phyloP scores from a whole-genome alignment of 2,329 filamentous ascomycete species.

The Hypomyces perniciosus region DNA sequence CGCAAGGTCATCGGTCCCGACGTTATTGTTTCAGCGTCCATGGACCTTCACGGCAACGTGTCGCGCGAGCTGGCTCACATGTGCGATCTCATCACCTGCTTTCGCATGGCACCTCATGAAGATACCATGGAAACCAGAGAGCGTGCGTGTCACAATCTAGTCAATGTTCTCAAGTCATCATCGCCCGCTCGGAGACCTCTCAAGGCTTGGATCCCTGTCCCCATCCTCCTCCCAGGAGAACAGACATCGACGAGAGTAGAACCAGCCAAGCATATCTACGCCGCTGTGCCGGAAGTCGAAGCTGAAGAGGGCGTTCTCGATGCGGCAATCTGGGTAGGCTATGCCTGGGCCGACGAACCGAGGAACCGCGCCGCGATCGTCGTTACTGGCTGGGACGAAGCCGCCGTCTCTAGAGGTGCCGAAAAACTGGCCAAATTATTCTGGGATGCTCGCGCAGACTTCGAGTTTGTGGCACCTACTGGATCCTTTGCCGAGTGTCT shows the following conservation, averaged over 20 bases:
- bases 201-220: conserved; percentile 48
- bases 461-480: conserved; percentile 47
- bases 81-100: conserved; percentile 48
- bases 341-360: conserved; percentile 51
- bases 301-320: conserved; percentile 37
- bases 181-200: conserved; percentile 30
- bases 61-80: conserved; percentile 42
- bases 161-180: conserved; percentile 30
- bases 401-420: conserved; percentile 32
- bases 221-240: conserved; percentile 47
- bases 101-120: conserved; percentile 46
- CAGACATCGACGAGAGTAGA: conserved; percentile 50
- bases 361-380: conserved; percentile 45
- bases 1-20: conserved; percentile 38
- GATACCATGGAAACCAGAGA: conserved; percentile 45
- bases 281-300: conserved; percentile 39
- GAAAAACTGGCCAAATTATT: conserved; percentile 41
- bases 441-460: conserved; percentile 41
- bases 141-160: conserved; percentile 44
- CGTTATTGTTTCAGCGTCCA: conserved; percentile 46
- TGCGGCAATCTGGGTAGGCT: conserved; percentile 50
- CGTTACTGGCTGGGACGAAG: conserved; percentile 44
- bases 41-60: conserved; percentile 52
- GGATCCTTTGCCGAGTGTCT: conserved; percentile 42
- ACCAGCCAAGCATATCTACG: conserved; percentile 46